Base-by-base conservation (phyloP, 176 grass and related monocot species). In the Saccharum spontaneum region DNA sequence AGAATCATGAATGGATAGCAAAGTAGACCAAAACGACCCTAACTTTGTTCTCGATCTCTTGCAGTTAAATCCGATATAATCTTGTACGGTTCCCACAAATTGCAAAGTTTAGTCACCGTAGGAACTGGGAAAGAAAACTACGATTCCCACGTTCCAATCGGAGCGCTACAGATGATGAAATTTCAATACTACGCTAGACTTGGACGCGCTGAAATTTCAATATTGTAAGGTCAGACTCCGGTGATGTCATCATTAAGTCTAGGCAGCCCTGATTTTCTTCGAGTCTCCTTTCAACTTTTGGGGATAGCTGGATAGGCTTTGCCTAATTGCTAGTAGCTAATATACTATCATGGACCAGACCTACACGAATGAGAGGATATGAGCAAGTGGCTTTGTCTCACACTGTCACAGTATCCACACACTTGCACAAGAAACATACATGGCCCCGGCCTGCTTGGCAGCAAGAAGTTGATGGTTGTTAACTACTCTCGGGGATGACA, bases 371-470 rank as follows among this genome's bases (percentile, higher is more conserved):
- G 75, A 57, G 40, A 82, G 36, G 45, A 22, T 57, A 6, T 67
- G 14, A 59, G 59, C n/a, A 41, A 57, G 24, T 67, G 43, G 23
- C 3, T 63, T 17, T 65, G 52, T 78, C 80, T 83, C 64, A 55
- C 43, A 6, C 39, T 49, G 9, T 48, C 7, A 59, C 28, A 28
- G 1, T 28, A 28, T 28, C 28, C 1, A 28, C 28, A 28, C 34
- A 45, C 43, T 45, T 37, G 72, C 38, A 62, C 79, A 63, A 78
- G 79, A 40, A 88, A 54, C 45, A 4, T 45, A 82, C 4, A 13
- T 46, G 18, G 63, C 17, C 18, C 28, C 28, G 28, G 28, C 13
- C 14, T 28, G 50, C 20, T 77, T 62, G 71, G 38, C 39, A 7
- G 46, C 71, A 33, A 81, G 77, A 41, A 50, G 18, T 59, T 23